Base-by-base conservation (phyloP, 495 filamentous ascomycete genomes). In the Trichoderma reesei region DNA sequence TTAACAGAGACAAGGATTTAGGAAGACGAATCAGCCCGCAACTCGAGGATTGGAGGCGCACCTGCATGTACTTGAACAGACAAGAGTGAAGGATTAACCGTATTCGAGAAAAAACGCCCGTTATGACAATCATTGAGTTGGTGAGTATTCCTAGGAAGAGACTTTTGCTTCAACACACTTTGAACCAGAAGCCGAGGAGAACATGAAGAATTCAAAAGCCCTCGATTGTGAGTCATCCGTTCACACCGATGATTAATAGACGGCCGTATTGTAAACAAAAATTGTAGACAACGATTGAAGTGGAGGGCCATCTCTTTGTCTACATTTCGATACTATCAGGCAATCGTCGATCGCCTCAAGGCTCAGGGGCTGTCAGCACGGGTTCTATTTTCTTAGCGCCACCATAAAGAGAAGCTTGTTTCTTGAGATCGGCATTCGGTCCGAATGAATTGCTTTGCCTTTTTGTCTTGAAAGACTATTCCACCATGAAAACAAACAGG, bases 351-450 rank as follows among this genome's bases (percentile, higher is more conserved):
- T 56, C 51, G 26, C 5, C 51, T 33, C 14, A 26, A 2, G 14
- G 2, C 18, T 56, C 20, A 56, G 51, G 51, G 51, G 51, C 11
- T 9, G 51, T 56, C 11, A 11, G 51, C 51, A 8, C n/a, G 5
- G 14, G 2, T 5, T 14, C 20, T 26, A 54, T 9, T 13, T 34
- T 34, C 26, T 33, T 14, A 26, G 26, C 51, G 51, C 34, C 34
- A 56, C 51, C 51, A 14, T 56, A 56, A 56, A 31, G 51, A 56
- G 51, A 56, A 34, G 51, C 51, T 56, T 56, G 20, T 56, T 56
- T 56, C 16, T 56, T 9, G 6, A 56, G 10, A 34, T 56, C 31
- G 31, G 51, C 51, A 56, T 56, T 56, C 51, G 51, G 51, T 56
- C 51, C 51, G 51, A 56, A 56, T 56, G 51, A 33, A 20, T 18